phyloP scores from a whole-genome alignment of 768 basidiomycete species.

The Boletus rubescentipes region DNA sequence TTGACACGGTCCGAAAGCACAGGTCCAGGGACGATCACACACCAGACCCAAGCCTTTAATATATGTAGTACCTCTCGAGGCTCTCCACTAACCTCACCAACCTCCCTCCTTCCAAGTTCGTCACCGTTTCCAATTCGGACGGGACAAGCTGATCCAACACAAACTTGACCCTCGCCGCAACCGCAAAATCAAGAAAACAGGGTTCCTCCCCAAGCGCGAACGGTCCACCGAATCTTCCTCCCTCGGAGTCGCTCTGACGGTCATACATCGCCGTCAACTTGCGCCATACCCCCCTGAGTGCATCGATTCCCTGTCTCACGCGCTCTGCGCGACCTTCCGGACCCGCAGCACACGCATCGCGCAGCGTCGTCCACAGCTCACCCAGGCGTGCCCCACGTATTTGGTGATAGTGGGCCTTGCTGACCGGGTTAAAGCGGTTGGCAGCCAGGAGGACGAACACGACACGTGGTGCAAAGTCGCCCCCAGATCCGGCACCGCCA shows the following conservation, averaged over 20 bases:
- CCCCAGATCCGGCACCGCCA: too few species aligned
- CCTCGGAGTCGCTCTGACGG: neutral
- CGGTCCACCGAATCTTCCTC: neutral
- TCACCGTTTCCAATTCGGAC: constrained; percentile 9
- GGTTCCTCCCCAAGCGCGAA: constrained; percentile 18
- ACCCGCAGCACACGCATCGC: constrained; percentile 18
- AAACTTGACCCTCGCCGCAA: constrained; percentile 22
- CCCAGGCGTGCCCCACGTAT: constrained; percentile 38
- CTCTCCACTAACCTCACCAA: constrained; percentile 14
- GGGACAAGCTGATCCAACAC: constrained; percentile 5
- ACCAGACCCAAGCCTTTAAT: neutral
- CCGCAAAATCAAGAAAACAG: constrained; percentile 18
- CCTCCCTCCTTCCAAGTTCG: constrained; percentile 9
- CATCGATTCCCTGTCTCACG: constrained; percentile 6
- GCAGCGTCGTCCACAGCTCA: constrained; percentile 35
- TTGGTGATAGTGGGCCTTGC: constrained; percentile 39
- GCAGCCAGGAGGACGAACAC: constrained; percentile 24
- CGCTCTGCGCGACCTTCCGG: constrained; percentile 29
- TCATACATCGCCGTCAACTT: constrained; percentile 16
- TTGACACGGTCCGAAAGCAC: too few species aligned
- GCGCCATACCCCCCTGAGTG: constrained; percentile 30
- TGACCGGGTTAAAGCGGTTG: constrained; percentile 31
- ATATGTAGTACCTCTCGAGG: constrained; percentile 17
- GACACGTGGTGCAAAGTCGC: constrained; percentile 3
- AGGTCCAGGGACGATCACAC: too few species aligned